Conservation (phyloP, 2,329 filamentous ascomycete genomes). For the Colletotrichum orbiculare region DNA sequence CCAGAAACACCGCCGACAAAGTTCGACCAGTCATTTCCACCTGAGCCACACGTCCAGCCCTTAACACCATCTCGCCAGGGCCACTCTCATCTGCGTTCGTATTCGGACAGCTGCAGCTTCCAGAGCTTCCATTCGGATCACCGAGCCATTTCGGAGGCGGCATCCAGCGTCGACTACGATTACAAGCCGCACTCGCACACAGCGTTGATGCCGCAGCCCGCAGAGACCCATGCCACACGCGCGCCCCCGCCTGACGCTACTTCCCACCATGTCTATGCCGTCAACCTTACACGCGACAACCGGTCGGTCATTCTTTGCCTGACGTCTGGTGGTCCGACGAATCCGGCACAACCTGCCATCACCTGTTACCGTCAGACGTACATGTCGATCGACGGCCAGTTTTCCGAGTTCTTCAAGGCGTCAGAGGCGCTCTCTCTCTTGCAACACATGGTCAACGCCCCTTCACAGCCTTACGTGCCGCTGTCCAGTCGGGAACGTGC, state of each 20-base stretch:
- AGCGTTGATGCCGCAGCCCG: slow-evolving; percentile 1
- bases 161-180: background rate
- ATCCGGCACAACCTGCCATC: slow-evolving; percentile 15
- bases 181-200: slow-evolving; percentile 11
- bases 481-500: slow-evolving; percentile 23
- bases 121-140: slow-evolving; percentile 21
- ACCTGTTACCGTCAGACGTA: slow-evolving; percentile 31
- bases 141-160: background rate
- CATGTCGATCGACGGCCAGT: slow-evolving; percentile 18
- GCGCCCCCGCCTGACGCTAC: background rate
- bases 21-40: slow-evolving; percentile 22
- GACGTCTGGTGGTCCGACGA: slow-evolving; percentile 7
- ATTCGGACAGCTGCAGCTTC: slow-evolving; percentile 27
- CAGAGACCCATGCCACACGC: background rate
- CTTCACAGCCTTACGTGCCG: slow-evolving; percentile 20
- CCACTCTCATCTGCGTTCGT: slow-evolving; percentile 25
- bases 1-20: slow-evolving; percentile 31
- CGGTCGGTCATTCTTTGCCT: slow-evolving; percentile 29
- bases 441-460: slow-evolving; percentile 33
- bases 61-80: slow-evolving; percentile 16
- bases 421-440: slow-evolving; percentile 28
- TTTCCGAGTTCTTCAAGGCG: slow-evolving; percentile 33
- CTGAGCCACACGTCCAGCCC: slow-evolving; percentile 28
- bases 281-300: slow-evolving; percentile 30
- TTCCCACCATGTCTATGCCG: slow-evolving; percentile 26